These are phyloP conservation scores for Medicago lupulina DNA, from an alignment of 306 rosid species.

Conservation along the genomic window DNA sequence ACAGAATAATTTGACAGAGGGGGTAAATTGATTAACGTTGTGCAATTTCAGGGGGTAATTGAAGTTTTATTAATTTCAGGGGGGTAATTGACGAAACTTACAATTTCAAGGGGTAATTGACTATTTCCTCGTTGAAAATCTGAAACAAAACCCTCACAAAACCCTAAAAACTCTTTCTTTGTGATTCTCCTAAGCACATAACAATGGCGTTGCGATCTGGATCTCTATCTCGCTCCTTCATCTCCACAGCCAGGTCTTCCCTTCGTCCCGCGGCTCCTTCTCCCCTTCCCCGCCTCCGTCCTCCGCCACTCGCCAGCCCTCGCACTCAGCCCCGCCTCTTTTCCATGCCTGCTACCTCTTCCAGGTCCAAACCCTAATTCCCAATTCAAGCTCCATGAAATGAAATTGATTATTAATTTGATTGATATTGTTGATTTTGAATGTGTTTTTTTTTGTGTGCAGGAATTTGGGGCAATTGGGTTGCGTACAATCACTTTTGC, in stretches of 20 bases:
- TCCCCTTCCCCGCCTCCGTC: constrained; percentile 65
- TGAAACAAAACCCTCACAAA: constrained; percentile 68
- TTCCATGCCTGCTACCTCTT: constrained; percentile 72
- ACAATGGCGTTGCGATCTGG: constrained; percentile 76
- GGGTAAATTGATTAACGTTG: too few species aligned
- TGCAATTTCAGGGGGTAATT: too few species aligned
- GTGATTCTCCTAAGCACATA: not conserved
- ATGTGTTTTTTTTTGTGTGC: not conserved
- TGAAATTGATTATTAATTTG: not conserved
- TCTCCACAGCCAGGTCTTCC: constrained; percentile 70
- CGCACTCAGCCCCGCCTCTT: constrained; percentile 72
- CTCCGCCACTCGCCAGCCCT: constrained; percentile 68
- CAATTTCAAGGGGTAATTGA: too few species aligned
- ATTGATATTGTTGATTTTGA: not conserved
- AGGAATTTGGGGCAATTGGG: constrained; percentile 91
- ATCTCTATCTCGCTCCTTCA: constrained; percentile 72
- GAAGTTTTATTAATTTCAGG: too few species aligned
- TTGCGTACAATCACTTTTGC: constrained; percentile 75
- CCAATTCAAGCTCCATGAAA: not conserved
- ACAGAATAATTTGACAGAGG: too few species aligned
- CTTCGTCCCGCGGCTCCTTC: constrained; percentile 68
- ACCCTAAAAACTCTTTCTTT: constrained; percentile 45
- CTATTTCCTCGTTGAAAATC: too few species aligned
- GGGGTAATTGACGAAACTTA: too few species aligned
- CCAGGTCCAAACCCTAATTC: constrained; percentile 27